Evolutionary conservation across 2,329 filamentous ascomycete genomes (phyloP).

Genomic region (Alternaria atra): DNA sequence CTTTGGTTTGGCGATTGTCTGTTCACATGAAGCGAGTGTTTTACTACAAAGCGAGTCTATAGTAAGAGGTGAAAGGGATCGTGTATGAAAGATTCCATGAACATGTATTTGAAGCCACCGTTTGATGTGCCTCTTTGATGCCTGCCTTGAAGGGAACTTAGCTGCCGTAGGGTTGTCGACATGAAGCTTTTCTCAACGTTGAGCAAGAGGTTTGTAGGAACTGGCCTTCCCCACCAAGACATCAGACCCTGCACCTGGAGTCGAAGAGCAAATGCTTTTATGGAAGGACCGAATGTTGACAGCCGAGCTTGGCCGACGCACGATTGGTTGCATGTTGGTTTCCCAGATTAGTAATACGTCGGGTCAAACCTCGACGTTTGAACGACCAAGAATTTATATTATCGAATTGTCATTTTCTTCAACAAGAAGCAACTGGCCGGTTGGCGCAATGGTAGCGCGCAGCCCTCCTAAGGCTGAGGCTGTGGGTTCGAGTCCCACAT

Average conservation of each 20-base stretch:
- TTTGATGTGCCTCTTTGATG: background rate
- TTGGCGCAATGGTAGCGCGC: slow-evolving; percentile 53
- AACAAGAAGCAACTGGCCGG: slow-evolving; percentile 31
- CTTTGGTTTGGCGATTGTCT: background rate
- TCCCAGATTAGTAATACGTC: too few relatives aligned
- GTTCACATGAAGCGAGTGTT: background rate
- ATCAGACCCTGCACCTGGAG: background rate
- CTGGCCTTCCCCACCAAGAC: too few relatives aligned
- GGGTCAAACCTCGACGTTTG: too few relatives aligned
- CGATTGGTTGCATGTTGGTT: background rate
- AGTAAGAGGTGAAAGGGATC: background rate
- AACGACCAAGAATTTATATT: background rate
- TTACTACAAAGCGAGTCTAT: background rate
- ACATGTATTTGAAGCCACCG: background rate
- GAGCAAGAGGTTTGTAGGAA: too few relatives aligned
- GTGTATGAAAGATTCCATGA: background rate
- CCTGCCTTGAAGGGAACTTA: background rate
- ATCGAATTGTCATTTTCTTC: too few relatives aligned
- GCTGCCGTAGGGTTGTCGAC: too few relatives aligned
- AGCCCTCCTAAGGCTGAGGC: slow-evolving; percentile 52
- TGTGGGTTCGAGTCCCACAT: slow-evolving; percentile 52
- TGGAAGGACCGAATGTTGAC: background rate
- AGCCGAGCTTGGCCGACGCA: background rate
- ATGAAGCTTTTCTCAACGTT: too few relatives aligned
- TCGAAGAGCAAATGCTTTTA: background rate